Evolutionary conservation across 108 stramenopile genomes (phyloP), one percentile per base, ranked within the genome.

Genomic region (Aureococcus anophagefferens): DNA sequence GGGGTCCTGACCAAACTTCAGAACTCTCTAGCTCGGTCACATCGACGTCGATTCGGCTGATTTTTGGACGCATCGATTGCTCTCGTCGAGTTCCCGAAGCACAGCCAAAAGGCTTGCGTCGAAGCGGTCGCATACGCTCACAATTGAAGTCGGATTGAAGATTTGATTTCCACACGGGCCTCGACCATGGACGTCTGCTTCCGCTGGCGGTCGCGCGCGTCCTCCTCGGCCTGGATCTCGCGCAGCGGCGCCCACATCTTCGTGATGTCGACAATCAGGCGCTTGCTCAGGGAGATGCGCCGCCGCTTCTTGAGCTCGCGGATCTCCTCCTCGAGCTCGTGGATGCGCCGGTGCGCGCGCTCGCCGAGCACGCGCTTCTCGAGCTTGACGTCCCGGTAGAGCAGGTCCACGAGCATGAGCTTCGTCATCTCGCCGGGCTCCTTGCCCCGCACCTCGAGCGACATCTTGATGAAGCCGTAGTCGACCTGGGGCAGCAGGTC

Each of bases 311-410:
- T 67, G 64, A 83, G 67, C 18, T 82, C 72, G 28, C 64, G 30
- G 32, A 85, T 73, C 62, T 87, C 82, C 45, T 63, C 64, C 59
- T 87, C 86, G 35, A 85, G 77, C 67, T 84, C 84, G 18, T 80
- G 64, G 28, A 85, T 77, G 62, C 70, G 66, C 51, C 79, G 73
- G 68, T 85, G 84, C 18, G 78, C 82, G 3, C 74, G 68, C 67
- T 82, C 84, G 17, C 86, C 84, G n/a, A 88, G 70, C 29, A 84
- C 78, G 44, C 79, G 65, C 77, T 83, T 85, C 78, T 89, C 88
- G 16, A 89, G 72, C 34, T 64, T 63, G 28, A 87, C 78, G 35
- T 84, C 83, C 14, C 65, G 62, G 67, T 82, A 62, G 28, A 87
- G 77, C 51, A 76, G 37, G 34, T 72, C 71, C 30, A 79, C 35